Base-by-base conservation (phyloP, 2,329 filamentous ascomycete species). In the Fusarium sp. region DNA sequence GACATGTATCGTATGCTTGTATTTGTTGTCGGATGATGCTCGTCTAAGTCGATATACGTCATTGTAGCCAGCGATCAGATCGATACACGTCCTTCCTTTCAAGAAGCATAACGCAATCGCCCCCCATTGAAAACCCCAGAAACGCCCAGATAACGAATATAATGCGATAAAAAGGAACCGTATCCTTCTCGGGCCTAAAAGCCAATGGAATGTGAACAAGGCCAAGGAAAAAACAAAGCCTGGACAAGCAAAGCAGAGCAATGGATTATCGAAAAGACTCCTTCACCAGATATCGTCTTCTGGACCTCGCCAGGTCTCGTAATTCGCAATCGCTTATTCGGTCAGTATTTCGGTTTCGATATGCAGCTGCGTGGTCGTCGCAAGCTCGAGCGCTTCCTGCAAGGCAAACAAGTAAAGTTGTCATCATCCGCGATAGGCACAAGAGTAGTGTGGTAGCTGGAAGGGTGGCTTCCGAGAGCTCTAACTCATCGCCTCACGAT, bases 81-180 rank as follows among this genome's bases (percentile, higher is more conserved):
- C 46, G 53, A 46, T 48, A 44, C 23, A 45, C 42, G 48, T 32
- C 32, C 38, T 69, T 37, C 40, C 40, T 60, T 42, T 49, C 44
- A 38, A 53, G 23, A 59, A 23, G 50, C 26, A 41, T 44, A 49
- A 59, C 64, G 55, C 60, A 56, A 63, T 32, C 44, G 32, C 48
- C 61, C 55, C 48, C 64, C 48, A 61, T 59, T 15, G 40, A 53
- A 59, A 32, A 32, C 30, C 52, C 54, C 54, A 48, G 37, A 70
- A 67, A 73, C 69, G 69, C 70, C 48, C 54, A 30, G 17, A 49
- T 35, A 46, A 53, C 35, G 59, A 38, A 38, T 60, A 70, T 41
- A 62, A 65, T 64, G 66, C 52, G 64, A 67, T 38, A 55, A 55
- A 20, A 53, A 61, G 18, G 53, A 60, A 38, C 37, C 32, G 45